Percentiles rank a stretch among this genome's conserved stretches.
These are phyloP conservation scores for Pseudogymnoascus sp. DNA, from an alignment of 2,329 filamentous ascomycete genomes.

Conservation along the genomic window DNA sequence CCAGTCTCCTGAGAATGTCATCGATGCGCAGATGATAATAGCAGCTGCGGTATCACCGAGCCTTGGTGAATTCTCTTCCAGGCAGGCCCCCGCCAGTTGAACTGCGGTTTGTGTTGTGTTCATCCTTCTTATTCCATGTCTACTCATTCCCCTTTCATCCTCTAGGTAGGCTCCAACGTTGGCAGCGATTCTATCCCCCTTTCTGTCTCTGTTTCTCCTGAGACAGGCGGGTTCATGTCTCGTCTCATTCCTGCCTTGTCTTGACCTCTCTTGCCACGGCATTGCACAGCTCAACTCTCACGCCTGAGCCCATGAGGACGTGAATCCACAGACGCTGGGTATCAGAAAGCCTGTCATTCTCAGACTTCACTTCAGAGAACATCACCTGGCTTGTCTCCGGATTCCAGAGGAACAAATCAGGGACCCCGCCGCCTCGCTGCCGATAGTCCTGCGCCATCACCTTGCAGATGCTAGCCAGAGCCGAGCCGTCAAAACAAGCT, in stretches of 20 bases:
- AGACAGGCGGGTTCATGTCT: neutral
- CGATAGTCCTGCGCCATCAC: conserved; percentile 94
- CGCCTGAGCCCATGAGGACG: conserved; percentile 75
- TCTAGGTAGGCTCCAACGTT: neutral
- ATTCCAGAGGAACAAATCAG: conserved; percentile 83
- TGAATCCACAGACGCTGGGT: conserved; percentile 96
- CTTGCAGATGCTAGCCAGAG: conserved; percentile 77
- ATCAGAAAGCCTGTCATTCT: conserved; percentile 90
- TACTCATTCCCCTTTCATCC: neutral
- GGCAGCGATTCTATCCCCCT: too few relatives aligned
- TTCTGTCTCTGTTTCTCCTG: neutral
- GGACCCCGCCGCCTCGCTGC: conserved; percentile 77
- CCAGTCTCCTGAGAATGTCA: neutral
- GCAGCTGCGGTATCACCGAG: neutral
- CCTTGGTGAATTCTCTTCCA: neutral
- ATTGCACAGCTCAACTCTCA: conserved; percentile 75
- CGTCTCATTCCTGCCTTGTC: neutral
- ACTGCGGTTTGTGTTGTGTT: neutral
- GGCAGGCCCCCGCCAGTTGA: neutral
- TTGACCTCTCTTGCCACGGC: conserved; percentile 33
- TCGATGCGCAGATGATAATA: neutral
- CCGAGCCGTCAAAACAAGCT: conserved; percentile 68
- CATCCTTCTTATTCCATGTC: neutral
- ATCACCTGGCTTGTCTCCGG: conserved; percentile 35
- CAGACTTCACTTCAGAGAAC: conserved; percentile 74